Evolutionary conservation across 78 protist genomes (phyloP).

Genomic region (Dictyostelium capitatum): DNA sequence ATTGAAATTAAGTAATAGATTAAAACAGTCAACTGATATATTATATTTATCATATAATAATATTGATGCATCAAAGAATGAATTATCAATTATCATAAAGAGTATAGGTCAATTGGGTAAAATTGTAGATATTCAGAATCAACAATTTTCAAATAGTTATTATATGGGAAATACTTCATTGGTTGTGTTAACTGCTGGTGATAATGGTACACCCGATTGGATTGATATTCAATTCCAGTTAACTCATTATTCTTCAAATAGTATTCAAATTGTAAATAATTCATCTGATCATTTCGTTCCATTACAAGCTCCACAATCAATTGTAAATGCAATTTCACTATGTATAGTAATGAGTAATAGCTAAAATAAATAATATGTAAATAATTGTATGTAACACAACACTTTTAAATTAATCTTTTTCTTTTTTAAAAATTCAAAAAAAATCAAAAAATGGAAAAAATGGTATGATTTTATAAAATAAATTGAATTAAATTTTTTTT

Average conservation of each 20-base stretch:
- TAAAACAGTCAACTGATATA: background rate
- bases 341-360: constrained; percentile 8
- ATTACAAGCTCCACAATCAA: constrained; percentile 29
- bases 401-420: no score
- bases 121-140: background rate
- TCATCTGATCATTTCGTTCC: constrained; percentile 53
- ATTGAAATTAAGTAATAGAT: background rate
- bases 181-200: constrained; percentile 40
- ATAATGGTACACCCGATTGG: constrained; percentile 36
- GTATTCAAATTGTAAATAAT: constrained; percentile 7
- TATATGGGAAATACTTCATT: constrained; percentile 22
- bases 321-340: constrained; percentile 5
- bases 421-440: no score
- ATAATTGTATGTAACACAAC: no score
- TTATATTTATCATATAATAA: background rate
- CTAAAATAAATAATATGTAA: no score
- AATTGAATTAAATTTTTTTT: no score
- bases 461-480: no score
- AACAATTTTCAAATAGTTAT: background rate
- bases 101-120: background rate
- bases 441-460: no score
- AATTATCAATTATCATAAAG: background rate
- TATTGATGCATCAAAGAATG: constrained; percentile 23
- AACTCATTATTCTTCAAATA: constrained; percentile 15
- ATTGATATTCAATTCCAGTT: background rate